Base-by-base conservation (phyloP, 1,139 yeast genomes). In the Magnusiomyces tetraspermus region DNA sequence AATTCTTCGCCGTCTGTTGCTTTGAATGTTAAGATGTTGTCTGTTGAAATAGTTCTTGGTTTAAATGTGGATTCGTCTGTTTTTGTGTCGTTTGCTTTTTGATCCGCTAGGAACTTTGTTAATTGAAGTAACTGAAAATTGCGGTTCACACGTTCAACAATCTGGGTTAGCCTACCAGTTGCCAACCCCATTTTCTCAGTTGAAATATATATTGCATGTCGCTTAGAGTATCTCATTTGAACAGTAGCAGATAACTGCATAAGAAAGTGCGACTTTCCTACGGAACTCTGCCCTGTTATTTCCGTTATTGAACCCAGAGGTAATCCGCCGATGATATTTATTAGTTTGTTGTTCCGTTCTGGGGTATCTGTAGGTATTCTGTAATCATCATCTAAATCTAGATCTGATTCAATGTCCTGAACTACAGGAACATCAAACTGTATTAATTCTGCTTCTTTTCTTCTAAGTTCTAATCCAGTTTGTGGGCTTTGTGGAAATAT, bases 241-340 rank as follows among this genome's bases (percentile, higher is more conserved):
- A 82, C 78, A 2, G 80, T 69, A 8, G 79, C 68, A 1, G 85
- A 72, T 48, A 88, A 61, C 58, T 84, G 92, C 67, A 83, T 74
- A 33, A 85, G 67, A 10, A 89, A 68, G 60, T 88, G 94, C 0
- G 96, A 82, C 64, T 89, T 89, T 0, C 96, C 97, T 2, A 85
- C 77, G 0, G 95, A 87, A 55, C 94, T 82, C 41, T 83, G 85
- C 0, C 97, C 97, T 59, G 82, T 82, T 1, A 90, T 65, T 67
- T 90, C 97, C 0, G 94, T 84, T 2, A 90, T 68, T 44, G 78
- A 74, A 1, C 89, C 83, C 0, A 78, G 60, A 0, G 78, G 79
- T 2, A 89, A 66, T 57, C 83, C 78, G 0, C 95, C 95, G 0
- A 92, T 80, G 1, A 83, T 71, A 55, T 51, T 19, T 56, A 85